Base-by-base conservation (phyloP, 2,329 filamentous ascomycete species). In the Dothideomycetidae sp. region DNA sequence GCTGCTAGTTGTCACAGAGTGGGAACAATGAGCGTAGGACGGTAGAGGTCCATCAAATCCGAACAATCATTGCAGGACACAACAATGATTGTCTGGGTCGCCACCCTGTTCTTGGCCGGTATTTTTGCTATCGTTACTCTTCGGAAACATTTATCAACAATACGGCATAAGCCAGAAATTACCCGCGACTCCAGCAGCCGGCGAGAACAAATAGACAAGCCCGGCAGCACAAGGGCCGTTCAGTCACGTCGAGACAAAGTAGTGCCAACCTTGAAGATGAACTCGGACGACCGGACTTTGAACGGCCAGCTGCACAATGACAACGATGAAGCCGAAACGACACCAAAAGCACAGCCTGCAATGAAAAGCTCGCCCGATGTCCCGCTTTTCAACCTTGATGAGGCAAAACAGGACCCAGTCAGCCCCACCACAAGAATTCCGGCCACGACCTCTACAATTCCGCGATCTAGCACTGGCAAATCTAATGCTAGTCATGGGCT, bases 391-490 rank as follows among this genome's bases (percentile, higher is more conserved):
- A 40, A 23, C n/a, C 36, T 46, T 10, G 34, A 46, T 21, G 36
- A 34, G 19, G 28, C 32, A 33, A 14, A 14, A 33, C 10, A 5
- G 21, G 28, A 18, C 7, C 2, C 9, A 37, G 30, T 13, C 21
- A 28, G 16, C 23, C 35, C 13, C 33, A 26, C 23, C 7, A 9
- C 12, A 11, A 43, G 41, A 41, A 34, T 36, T 12, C 41, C 41
- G 1, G 40, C 43, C 4, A 35, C 41, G 30, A 21, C 61, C 10
- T 60, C 58, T 35, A 46, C 49, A 58, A 58, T 53, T 53, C 53
- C 5, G n/a, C 9, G 29, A 26, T 14, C 5, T 17, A 2, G 15
- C 14, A 21, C 35, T 30, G 11, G 12, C 12, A 39, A 28, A 29
- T 29, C 38, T 19, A 39, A 53, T 13, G 51, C 55, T 10, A 34